Percentiles rank a stretch among this genome's conserved stretches.
These are phyloP conservation scores for Ganoderma leucocontextum DNA, from an alignment of 1,284 basidiomycete genomes.

Conservation along the genomic window DNA sequence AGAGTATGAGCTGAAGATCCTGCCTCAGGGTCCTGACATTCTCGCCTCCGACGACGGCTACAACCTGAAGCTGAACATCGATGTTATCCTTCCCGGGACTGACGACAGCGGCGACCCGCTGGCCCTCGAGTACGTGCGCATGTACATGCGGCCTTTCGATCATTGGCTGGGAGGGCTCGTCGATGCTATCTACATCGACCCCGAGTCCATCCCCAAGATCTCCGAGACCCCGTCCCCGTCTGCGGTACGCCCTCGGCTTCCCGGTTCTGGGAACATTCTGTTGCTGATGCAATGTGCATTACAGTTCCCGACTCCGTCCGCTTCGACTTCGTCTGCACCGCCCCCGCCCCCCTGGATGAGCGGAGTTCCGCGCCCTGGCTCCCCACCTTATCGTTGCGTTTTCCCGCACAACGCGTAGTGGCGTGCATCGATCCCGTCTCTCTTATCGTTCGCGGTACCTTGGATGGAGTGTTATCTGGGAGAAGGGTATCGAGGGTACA, in stretches of 20 bases:
- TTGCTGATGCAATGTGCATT: neutral
- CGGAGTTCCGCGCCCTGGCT: neutral
- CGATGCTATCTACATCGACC: slow-evolving; percentile 9
- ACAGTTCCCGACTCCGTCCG: neutral
- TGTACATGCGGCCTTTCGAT: neutral
- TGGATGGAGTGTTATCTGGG: neutral
- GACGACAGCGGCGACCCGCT: neutral
- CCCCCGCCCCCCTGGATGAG: neutral
- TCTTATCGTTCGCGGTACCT: neutral
- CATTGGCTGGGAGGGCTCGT: slow-evolving; percentile 8
- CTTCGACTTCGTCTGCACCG: neutral
- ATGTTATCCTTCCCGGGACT: neutral
- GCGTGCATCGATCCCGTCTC: neutral
- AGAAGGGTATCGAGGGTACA: neutral
- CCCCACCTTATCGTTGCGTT: slow-evolving; percentile 2
- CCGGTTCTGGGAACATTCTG: neutral
- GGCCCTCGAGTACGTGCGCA: neutral
- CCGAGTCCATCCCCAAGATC: neutral
- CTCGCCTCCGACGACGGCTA: neutral
- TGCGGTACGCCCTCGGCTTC: neutral
- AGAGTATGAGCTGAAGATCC: neutral
- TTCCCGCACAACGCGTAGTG: neutral
- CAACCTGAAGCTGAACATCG: neutral
- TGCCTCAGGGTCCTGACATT: neutral
- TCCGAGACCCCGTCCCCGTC: neutral